Base-by-base conservation (phyloP, 805 yeast species). In the Saccharomycopsis fermentans region DNA sequence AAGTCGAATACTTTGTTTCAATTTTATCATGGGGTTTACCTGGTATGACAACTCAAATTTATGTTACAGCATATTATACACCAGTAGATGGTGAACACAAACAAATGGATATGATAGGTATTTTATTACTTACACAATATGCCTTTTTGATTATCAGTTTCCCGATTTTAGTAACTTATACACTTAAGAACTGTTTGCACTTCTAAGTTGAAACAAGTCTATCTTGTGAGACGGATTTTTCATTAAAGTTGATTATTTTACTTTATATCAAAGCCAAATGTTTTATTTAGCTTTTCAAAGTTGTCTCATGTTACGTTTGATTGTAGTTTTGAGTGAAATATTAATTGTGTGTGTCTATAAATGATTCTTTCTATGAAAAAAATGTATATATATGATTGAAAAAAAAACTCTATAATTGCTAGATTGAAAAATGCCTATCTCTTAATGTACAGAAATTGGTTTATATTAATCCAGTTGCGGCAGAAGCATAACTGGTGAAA, bases 1-100 rank as follows among this genome's bases (percentile, higher is more conserved):
- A 70, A 17, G 78, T 90, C 71, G 73, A 90, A 11, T 74, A 86
- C 29, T 88, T 94, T 66, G 87, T 91, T 9, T 81, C 87, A 61
- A 84, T 85, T 8, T 75, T 91, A 43, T 81, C 82, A 48, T 87
- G 87, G 72, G 90, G 90, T 0, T 73, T 90, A 34, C 98, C 99
- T 0, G 85, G 90, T 54, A 96, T 97, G 55, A 94, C 98, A 0
- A 81, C 94, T 0, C 78, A 90, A 65, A 84, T 92, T 51, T 94
- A 91, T 69, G 75, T 92, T 59, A 90, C 97, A 1, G 94, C 96
- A 3, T 83, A 88, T 68, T 87, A 82, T 70, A 83, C 91, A 0
- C 94, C 92, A n/a, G 82, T 83, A 2, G 76, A 73, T 21, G 71
- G 71, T 11, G 58, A 58, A 6, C 74, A 76, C 52, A 59, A 68